A percentile compares a stretch with the other conserved stretches of the same genome.
Conservation (phyloP, 441 rosid species). For the Euphorbia neoarborescens region DNA sequence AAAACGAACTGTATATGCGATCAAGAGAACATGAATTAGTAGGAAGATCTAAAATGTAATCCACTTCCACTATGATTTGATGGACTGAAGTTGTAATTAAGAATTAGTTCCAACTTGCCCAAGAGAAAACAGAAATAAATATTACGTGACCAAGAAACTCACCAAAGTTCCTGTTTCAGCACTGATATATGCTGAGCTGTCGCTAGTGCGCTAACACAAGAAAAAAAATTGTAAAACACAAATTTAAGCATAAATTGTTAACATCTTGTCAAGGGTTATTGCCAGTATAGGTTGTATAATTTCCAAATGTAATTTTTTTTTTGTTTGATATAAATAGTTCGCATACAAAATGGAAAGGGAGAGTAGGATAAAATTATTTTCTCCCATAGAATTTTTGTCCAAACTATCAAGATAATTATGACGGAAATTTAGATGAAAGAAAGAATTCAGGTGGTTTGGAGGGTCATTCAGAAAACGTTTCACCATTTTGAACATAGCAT, state of each 20-base stretch:
- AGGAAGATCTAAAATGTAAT: constrained; percentile 5
- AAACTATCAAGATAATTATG: not conserved
- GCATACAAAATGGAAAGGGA: not conserved
- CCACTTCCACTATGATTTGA: not conserved
- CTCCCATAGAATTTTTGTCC: not conserved
- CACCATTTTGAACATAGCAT: not conserved
- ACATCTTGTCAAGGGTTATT: not conserved
- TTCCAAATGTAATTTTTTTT: not conserved
- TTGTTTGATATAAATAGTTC: not conserved
- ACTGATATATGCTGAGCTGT: constrained; percentile 35
- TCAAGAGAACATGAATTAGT: constrained; percentile 13
- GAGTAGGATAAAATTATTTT: not conserved
- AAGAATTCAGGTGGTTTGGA: not conserved
- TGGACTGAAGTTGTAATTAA: not conserved
- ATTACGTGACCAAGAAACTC: constrained; percentile 24
- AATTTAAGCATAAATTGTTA: constrained; percentile 5
- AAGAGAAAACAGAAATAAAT: not conserved
- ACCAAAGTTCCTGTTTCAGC: constrained; percentile 77
- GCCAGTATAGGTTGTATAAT: not conserved
- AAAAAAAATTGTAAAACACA: not conserved
- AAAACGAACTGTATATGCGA: constrained; percentile 57
- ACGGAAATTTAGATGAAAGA: constrained; percentile 2
- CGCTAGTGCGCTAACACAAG: constrained; percentile 54
- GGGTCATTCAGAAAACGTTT: not conserved
- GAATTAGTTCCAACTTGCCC: not conserved